Evolutionary conservation across 768 basidiomycete species (phyloP).

Genomic region (Cyathus striatus): DNA sequence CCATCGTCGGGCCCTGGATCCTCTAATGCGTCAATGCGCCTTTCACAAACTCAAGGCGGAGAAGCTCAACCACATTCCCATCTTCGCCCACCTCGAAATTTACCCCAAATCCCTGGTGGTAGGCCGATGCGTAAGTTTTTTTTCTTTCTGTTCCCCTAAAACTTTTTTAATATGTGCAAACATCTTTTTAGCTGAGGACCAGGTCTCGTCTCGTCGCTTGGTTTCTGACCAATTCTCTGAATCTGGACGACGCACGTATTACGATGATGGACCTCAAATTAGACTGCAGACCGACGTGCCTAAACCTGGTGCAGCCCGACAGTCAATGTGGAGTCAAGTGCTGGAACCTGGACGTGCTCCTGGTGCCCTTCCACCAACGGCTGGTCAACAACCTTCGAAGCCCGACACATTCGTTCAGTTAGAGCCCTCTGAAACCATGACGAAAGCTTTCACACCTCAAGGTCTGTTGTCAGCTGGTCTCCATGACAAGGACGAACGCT

Average conservation of each 20-base stretch:
- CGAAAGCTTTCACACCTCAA: conserved; percentile 92
- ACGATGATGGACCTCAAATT: conserved; percentile 48
- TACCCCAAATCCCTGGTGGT: conserved; percentile 59
- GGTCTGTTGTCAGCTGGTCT: conserved; percentile 92
- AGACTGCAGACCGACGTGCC: conserved; percentile 55
- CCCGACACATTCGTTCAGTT: conserved; percentile 70
- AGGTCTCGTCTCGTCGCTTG: conserved; percentile 40
- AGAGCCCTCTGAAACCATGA: conserved; percentile 71
- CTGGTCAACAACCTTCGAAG: conserved; percentile 23
- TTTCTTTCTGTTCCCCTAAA: conserved; percentile 6
- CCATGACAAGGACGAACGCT: conserved; percentile 93
- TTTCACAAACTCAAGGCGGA: conserved; percentile 16
- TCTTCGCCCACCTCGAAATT: conserved; percentile 51
- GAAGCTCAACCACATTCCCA: conserved; percentile 17
- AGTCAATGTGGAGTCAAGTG: conserved; percentile 85
- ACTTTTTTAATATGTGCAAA: conserved; percentile 7
- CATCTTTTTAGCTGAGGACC: conserved; percentile 37
- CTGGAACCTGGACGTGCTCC: conserved; percentile 63
- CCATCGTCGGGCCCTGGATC: conserved; percentile 17
- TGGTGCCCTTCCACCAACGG: conserved; percentile 33
- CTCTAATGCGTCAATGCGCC: conserved; percentile 20
- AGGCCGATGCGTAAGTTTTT: conserved; percentile 36
- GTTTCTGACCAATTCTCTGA: conserved; percentile 51
- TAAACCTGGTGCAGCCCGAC: conserved; percentile 50
- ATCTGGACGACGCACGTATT: conserved; percentile 45